phyloP scores from a whole-genome alignment of 768 basidiomycete genomes.

The Scleroderma bovista region DNA sequence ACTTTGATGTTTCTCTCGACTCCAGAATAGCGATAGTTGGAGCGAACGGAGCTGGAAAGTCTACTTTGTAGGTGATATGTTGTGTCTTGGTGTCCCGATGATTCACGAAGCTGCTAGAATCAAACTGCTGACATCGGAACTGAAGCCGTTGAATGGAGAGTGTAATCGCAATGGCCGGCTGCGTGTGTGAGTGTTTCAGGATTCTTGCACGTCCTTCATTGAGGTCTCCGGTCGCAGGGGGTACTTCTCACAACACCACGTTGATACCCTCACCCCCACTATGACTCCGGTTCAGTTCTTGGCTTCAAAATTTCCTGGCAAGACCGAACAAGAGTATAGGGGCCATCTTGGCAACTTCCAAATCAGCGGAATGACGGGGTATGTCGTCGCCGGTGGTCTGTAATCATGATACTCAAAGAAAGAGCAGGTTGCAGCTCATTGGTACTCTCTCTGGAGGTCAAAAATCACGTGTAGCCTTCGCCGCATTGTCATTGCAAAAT shows the following conservation, averaged over 20 bases:
- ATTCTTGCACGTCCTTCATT: background rate
- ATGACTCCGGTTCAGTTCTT: slow-evolving; percentile 95
- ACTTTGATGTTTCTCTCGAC: slow-evolving; percentile 92
- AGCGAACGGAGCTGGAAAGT: slow-evolving; percentile 94
- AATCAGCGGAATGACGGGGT: slow-evolving; percentile 95
- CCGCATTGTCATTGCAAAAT: slow-evolving; percentile 74
- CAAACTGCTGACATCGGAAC: slow-evolving; percentile 84
- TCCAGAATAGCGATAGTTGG: slow-evolving; percentile 94
- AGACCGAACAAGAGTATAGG: slow-evolving; percentile 94
- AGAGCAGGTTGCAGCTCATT: slow-evolving; percentile 70
- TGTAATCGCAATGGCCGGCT: slow-evolving; percentile 89
- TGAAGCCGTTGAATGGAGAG: slow-evolving; percentile 70
- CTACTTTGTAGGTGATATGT: slow-evolving; percentile 64
- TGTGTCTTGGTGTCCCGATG: background rate
- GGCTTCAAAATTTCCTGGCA: slow-evolving; percentile 87
- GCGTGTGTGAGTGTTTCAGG: slow-evolving; percentile 55
- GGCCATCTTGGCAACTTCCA: slow-evolving; percentile 95
- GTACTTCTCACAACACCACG: slow-evolving; percentile 94
- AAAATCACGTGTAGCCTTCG: slow-evolving; percentile 93
- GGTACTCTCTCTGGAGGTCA: slow-evolving; percentile 94
- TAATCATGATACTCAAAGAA: background rate
- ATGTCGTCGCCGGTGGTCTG: slow-evolving; percentile 10
- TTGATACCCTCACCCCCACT: slow-evolving; percentile 79
- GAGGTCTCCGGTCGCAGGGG: slow-evolving; percentile 42
- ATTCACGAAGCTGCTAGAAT: slow-evolving; percentile 47